Evolutionary conservation across 352 stramenopile species (phyloP).

Genomic region (Phytopythium oedochilum): DNA sequence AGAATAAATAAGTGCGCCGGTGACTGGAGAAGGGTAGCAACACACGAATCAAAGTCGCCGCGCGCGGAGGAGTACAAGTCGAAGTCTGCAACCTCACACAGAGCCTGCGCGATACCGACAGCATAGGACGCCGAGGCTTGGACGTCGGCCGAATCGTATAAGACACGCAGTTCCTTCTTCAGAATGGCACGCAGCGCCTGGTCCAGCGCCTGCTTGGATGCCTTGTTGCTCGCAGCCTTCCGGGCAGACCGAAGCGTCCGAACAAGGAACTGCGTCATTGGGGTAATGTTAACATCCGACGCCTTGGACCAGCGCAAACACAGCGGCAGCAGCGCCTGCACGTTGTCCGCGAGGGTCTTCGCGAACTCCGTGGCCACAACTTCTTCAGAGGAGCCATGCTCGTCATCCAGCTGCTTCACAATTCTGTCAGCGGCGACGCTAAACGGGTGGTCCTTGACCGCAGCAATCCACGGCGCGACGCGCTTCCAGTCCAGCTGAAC

Average conservation of each 20-base stretch:
- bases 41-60: constrained; percentile 60
- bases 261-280: constrained; percentile 58
- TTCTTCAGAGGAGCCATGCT: constrained; percentile 21
- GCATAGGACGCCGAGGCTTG: constrained; percentile 11
- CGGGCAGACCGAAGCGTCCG: constrained; percentile 47
- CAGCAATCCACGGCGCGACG: constrained; percentile 35
- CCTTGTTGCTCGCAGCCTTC: constrained; percentile 19
- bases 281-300: constrained; percentile 35
- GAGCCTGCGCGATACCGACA: constrained; percentile 40
- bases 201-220: constrained; percentile 30
- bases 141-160: constrained; percentile 29
- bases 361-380: constrained; percentile 21
- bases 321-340: constrained; percentile 42
- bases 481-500: constrained; percentile 22
- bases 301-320: constrained; percentile 56
- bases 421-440: constrained; percentile 14
- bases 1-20: constrained; percentile 56
- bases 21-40: constrained; percentile 59
- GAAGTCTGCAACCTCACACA: constrained; percentile 36
- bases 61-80: constrained; percentile 33
- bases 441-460: constrained; percentile 51
- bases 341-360: constrained; percentile 27
- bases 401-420: constrained; percentile 6
- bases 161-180: constrained; percentile 57
- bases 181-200: constrained; percentile 50